Conservation (phyloP, 495 filamentous ascomycete species). For the Parathielavia hyrcaniae region DNA sequence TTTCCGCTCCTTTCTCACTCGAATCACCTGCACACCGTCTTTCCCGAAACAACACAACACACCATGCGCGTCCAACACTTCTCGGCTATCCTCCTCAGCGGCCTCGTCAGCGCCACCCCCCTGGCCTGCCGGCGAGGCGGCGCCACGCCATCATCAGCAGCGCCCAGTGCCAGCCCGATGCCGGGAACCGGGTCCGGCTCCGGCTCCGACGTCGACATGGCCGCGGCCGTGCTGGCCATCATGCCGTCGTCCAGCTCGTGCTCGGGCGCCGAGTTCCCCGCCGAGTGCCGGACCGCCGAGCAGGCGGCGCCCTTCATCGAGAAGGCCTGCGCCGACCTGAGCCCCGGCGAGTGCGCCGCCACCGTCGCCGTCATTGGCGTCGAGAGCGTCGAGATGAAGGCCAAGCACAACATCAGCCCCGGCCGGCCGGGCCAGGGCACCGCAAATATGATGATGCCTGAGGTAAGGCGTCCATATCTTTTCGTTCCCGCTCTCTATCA, state of each 20-base stretch:
- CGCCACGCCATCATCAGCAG: not conserved
- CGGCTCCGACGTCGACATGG: constrained; percentile 2
- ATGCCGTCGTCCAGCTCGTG: constrained; percentile 46
- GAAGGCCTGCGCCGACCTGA: constrained; percentile 28
- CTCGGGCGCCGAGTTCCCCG: constrained; percentile 30
- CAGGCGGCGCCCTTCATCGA: constrained; percentile 51
- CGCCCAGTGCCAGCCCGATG: not conserved
- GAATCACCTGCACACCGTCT: too few species aligned
- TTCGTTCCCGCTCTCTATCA: not conserved
- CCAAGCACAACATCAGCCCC: constrained; percentile 56
- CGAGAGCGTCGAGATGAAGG: constrained; percentile 63
- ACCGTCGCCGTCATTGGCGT: constrained; percentile 58
- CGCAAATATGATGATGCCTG: constrained; percentile 65
- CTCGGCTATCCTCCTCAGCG: constrained; percentile 15
- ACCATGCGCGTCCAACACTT: constrained; percentile 14
- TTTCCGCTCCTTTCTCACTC: not conserved
- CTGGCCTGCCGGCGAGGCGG: not conserved
- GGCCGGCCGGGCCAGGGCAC: constrained; percentile 67
- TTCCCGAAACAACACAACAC: not conserved
- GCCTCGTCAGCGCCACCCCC: constrained; percentile 5
- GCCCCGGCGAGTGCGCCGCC: constrained; percentile 54
- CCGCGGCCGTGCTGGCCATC: constrained; percentile 42
- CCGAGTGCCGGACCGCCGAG: constrained; percentile 62
- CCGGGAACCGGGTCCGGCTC: constrained; percentile 29
- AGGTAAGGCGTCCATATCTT: constrained; percentile 14